A percentile compares a stretch with the other conserved stretches of the same genome.
These are phyloP conservation scores for Casaregolazyma suthepensis DNA, from an alignment of 1,139 yeast species.

Conservation along the genomic window DNA sequence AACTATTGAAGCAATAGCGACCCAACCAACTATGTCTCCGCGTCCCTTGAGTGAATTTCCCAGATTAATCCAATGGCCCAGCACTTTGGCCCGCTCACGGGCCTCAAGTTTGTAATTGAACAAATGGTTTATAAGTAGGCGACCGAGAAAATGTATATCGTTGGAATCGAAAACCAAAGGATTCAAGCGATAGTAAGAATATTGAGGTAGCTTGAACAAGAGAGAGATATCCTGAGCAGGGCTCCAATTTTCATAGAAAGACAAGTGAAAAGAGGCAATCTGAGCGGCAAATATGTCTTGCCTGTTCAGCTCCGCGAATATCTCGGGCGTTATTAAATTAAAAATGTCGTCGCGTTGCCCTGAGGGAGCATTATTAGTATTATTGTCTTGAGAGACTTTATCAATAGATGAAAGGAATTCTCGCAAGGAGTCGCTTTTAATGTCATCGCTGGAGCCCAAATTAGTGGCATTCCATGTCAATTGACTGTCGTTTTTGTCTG, in stretches of 20 bases:
- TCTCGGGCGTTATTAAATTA: conserved; percentile 28
- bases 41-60: conserved; percentile 71
- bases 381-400: conserved; percentile 10
- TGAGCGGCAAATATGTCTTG: conserved; percentile 32
- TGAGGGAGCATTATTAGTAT: conserved; percentile 8
- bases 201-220: conserved; percentile 40
- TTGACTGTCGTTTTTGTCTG: conserved; percentile 18
- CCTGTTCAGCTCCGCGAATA: conserved; percentile 28
- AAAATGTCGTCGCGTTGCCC: conserved; percentile 10
- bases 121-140: conserved; percentile 64
- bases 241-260: conserved; percentile 53
- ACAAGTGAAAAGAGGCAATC: conserved; percentile 34
- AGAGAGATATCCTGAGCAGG: conserved; percentile 61
- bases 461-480: conserved; percentile 25
- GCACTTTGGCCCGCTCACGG: conserved; percentile 52
- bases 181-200: conserved; percentile 41
- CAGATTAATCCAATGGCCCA: conserved; percentile 80
- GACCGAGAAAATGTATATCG: conserved; percentile 72
- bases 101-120: conserved; percentile 41
- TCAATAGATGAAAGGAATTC: conserved; percentile 16
- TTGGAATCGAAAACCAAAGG: conserved; percentile 66
- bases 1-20: conserved; percentile 78
- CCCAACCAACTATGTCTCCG: conserved; percentile 96
- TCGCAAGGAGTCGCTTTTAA: conserved; percentile 23
- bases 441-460: conserved; percentile 18